Evolutionary conservation across 2,329 filamentous ascomycete genomes (phyloP), one percentile per base, ranked within the genome.

Genomic region (Neonectria sp.): DNA sequence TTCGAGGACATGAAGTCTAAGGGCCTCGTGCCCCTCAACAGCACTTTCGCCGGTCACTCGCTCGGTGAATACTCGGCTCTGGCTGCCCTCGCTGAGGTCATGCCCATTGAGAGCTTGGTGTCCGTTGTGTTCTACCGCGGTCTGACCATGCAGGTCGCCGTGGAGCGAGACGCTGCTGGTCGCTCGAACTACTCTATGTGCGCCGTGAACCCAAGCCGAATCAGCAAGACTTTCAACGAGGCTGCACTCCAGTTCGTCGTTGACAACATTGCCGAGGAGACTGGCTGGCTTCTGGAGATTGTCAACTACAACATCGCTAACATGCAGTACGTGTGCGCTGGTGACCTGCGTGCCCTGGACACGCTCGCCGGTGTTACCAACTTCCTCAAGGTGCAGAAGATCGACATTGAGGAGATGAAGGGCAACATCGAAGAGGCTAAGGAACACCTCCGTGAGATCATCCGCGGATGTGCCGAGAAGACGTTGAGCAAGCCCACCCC

Each of bases 151-250:
- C 96, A 99, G 84, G 96, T 99, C 55, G 96, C 96, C 27, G 96
- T 99, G 71, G 96, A 98, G 86, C 95, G 96, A 80, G 96, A 99
- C 81, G 95, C 92, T 66, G 86, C 90, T 71, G 96, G 96, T 43
- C 93, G 96, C 63, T 98, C 95, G 75, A 98, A 98, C 88, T 99
- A 99, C 87, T 95, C 93, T 69, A 99, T 99, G 96, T 98, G 95
- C 82, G 96, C 96, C 64, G 95, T 99, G 83, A 99, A 99, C 86
- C 96, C 96, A 40, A 97, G 95, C 86, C 92, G 96, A 72, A 98
- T 99, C 82, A 97, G 94, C 78, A 97, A 97, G 89, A 98, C 95
- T 1, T 99, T 99, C 89, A 98, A 97, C 84, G 96, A 99, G 84
- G 93, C 96, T 81, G 96, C 96, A 48, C 88, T 99, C 71, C 95